Percentiles rank a stretch among this genome's conserved stretches.
Evolutionary conservation across 2,329 filamentous ascomycete species (phyloP).

Genomic region (Mycosphaerella arachidis): DNA sequence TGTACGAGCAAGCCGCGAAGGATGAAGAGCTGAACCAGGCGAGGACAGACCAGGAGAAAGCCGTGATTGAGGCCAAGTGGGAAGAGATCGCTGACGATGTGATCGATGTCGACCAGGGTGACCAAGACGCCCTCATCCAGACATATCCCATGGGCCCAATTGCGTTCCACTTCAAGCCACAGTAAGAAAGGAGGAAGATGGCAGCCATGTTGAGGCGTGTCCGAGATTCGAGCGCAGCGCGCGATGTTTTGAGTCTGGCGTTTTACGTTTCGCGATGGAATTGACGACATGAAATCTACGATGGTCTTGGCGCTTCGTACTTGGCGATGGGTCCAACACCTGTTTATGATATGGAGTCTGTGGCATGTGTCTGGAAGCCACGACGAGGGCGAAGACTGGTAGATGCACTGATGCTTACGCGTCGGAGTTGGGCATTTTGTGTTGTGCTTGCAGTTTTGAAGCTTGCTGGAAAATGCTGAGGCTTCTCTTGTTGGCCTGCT

Average conservation of each 20-base stretch:
- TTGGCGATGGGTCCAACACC: no score
- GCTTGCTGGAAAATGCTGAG: neutral
- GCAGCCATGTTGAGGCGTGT: neutral
- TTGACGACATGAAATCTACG: no score
- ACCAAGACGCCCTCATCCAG: neutral
- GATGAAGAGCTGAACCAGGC: neutral
- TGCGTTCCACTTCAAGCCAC: neutral
- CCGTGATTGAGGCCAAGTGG: neutral
- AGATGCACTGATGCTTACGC: neutral
- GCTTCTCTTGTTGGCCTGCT: neutral
- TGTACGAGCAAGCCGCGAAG: neutral
- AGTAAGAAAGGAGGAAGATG: neutral
- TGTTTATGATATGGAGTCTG: no score
- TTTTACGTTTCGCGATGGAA: neutral
- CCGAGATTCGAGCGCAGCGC: neutral
- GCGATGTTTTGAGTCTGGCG: neutral
- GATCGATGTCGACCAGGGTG: neutral
- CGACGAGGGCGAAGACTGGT: neutral
- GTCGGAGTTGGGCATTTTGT: neutral
- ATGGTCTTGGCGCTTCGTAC: no score
- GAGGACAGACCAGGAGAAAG: neutral
- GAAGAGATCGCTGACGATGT: neutral
- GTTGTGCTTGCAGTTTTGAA: neutral
- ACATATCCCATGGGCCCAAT: neutral
- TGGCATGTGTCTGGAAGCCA: no score